Evolutionary conservation across 2,329 filamentous ascomycete species (phyloP).

Genomic region (Falciphora oryzae): DNA sequence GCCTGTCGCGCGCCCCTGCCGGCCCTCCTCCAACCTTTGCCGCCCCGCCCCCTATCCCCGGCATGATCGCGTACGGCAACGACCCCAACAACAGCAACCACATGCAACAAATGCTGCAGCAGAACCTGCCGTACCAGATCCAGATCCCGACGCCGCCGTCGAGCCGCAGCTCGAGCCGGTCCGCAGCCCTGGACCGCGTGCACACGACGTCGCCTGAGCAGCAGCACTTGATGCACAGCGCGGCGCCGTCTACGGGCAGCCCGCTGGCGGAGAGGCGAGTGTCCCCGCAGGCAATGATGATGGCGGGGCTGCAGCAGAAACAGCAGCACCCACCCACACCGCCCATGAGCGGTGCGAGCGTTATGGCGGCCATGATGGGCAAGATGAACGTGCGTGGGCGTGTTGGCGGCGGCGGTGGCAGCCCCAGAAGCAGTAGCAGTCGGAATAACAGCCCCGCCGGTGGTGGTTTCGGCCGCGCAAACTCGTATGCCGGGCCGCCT

Average conservation of each 20-base stretch:
- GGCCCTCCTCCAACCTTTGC: not conserved
- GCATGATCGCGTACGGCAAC: not conserved
- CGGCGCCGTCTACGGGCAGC: not conserved
- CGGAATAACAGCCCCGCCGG: not conserved
- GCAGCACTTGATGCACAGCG: not conserved
- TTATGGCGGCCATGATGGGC: constrained; percentile 10
- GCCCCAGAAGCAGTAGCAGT: not conserved
- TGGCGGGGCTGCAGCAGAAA: not conserved
- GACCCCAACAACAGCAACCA: not conserved
- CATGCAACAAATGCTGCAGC: constrained; percentile 5
- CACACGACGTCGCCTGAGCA: not conserved
- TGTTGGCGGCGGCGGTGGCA: not conserved
- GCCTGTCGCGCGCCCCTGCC: constrained; percentile 20
- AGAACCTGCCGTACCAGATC: not conserved
- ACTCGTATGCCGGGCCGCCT: not conserved
- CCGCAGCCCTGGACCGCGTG: not conserved
- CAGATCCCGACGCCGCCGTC: constrained; percentile 6
- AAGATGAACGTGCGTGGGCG: constrained; percentile 8
- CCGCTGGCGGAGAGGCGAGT: constrained; percentile 1
- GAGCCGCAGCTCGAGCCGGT: constrained; percentile 8
- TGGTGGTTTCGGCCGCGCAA: not conserved
- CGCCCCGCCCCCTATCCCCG: not conserved
- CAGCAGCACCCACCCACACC: not conserved
- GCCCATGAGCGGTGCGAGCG: constrained; percentile 1
- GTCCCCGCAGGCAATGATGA: not conserved